Evolutionary conservation across 768 basidiomycete genomes (phyloP), one percentile per base, ranked within the genome.

Genomic region (Mycena belliarum): DNA sequence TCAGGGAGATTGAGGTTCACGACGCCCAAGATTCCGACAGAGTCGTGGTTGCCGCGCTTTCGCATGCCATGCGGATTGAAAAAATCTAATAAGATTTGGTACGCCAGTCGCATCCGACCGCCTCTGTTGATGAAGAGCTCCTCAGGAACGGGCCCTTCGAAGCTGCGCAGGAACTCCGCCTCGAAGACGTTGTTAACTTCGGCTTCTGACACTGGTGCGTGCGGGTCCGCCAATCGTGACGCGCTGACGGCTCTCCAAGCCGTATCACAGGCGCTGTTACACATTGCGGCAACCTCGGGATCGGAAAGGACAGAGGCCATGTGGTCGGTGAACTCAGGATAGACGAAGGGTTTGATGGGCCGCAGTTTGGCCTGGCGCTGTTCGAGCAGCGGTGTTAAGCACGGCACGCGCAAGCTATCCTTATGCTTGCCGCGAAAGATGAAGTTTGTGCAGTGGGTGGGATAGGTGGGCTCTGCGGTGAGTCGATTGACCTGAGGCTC

Each of bases 1-100:
- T 44, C 49, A 1, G 72, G 72, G 5, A 76, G 66, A 49, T 72
- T 74, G 7, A 73, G 57, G 49, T 67, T 70, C 14, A 64, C 64
- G 33, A 70, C 57, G 12, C 66, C 69, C 20, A 75, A 70, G 11
- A 73, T 51, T 7, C 71, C 68, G 6, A 61, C 54, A 20, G 69
- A 72, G 4, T 61, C 63, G 24, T 43, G 59, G 10, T 58, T 59
- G 12, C 67, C 65, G 20, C 43, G 44, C n/a, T 64, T 60, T 20
- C 12, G 52, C 35, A 63, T 65, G 20, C 66, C 68, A 38, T 72
- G 43, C 1, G 67, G 50, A 42, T 72, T 70, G 60, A 75, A 73
- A 40, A 69, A 70, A 47, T 73, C 66, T 14, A 71, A 15, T 21
- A 70, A 63, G 0, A 73, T 50, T 4, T 57, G 60, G 43, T 69